phyloP scores from a whole-genome alignment of 1,284 basidiomycete genomes.

The Vanrija sp. region DNA sequence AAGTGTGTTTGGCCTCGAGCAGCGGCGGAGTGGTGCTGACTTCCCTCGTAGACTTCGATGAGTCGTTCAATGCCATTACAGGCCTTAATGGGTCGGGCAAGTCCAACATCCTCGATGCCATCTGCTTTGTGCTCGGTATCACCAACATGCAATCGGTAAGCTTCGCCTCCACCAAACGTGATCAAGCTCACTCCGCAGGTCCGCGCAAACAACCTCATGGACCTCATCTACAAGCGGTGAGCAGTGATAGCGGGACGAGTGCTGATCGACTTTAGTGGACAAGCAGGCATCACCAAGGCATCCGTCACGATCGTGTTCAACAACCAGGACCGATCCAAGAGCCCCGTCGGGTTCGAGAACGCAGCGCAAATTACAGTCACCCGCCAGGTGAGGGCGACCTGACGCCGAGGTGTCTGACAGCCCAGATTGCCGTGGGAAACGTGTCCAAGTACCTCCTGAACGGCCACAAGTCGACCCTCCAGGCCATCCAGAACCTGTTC shows the following conservation, averaged over 20 bases:
- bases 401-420: not conserved
- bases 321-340: conserved; percentile 86
- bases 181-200: conserved; percentile 56
- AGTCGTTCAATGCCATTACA: conserved; percentile 96
- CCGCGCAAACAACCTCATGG: conserved; percentile 92
- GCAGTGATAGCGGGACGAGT: not conserved
- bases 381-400: conserved; percentile 64
- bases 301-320: conserved; percentile 99
- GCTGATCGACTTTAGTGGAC: conserved; percentile 63
- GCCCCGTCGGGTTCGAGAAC: conserved; percentile 80
- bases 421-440: conserved; percentile 84
- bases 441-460: conserved; percentile 96
- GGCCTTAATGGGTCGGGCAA: conserved; percentile 88
- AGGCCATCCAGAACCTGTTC: conserved; percentile 86
- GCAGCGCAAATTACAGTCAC: conserved; percentile 92
- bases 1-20: conserved; percentile 22
- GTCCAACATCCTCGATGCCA: conserved; percentile 96
- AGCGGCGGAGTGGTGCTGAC: conserved; percentile 3
- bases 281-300: conserved; percentile 94
- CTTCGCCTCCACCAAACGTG: not conserved
- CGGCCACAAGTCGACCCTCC: conserved; percentile 89
- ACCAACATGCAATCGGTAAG: conserved; percentile 83
- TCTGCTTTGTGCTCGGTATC: conserved; percentile 94
- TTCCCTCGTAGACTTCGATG: conserved; percentile 67
- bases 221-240: conserved; percentile 66